phyloP scores from a whole-genome alignment of 148 eudicot species.

The Rhododendron kiyosumense region DNA sequence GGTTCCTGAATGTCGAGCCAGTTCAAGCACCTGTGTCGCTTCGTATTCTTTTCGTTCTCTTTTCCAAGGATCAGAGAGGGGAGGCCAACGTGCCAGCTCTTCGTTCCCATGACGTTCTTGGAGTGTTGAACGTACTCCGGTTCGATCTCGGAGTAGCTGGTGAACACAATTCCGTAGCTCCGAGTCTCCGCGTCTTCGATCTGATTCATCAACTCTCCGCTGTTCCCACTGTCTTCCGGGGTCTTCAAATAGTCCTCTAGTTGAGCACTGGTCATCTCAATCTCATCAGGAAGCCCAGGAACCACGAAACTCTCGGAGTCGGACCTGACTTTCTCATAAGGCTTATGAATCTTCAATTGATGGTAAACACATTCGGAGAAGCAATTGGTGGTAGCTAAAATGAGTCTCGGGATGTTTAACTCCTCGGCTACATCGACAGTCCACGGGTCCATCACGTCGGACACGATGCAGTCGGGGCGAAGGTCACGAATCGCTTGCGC shows the following conservation, averaged over 20 bases:
- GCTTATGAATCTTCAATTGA: slow-evolving; percentile 10
- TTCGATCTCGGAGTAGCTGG: slow-evolving; percentile 32
- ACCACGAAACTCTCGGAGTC: slow-evolving; percentile 25
- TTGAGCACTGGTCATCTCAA: slow-evolving; percentile 16
- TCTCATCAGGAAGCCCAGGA: slow-evolving; percentile 32
- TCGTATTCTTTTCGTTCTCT: background rate
- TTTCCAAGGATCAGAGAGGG: slow-evolving; percentile 16
- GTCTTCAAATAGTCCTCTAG: slow-evolving; percentile 8
- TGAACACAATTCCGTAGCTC: slow-evolving; percentile 31
- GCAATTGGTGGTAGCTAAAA: slow-evolving; percentile 21
- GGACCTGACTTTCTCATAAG: slow-evolving; percentile 12
- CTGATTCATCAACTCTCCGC: background rate
- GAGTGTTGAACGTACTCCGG: slow-evolving; percentile 31
- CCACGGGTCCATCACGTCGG: slow-evolving; percentile 28
- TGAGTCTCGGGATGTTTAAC: slow-evolving; percentile 29
- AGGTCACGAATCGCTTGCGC: slow-evolving; percentile 17
- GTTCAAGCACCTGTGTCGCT: slow-evolving; percentile 5
- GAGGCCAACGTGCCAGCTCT: slow-evolving; percentile 29
- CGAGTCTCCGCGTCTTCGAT: slow-evolving; percentile 21
- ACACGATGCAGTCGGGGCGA: slow-evolving; percentile 30
- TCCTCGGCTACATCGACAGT: slow-evolving; percentile 30
- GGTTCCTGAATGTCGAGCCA: slow-evolving; percentile 38
- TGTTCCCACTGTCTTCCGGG: background rate
- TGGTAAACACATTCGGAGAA: slow-evolving; percentile 18
- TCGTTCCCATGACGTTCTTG: slow-evolving; percentile 15